Evolutionary conservation across 2,329 filamentous ascomycete genomes (phyloP).

Genomic region (Paraphaeosphaeria minitans): DNA sequence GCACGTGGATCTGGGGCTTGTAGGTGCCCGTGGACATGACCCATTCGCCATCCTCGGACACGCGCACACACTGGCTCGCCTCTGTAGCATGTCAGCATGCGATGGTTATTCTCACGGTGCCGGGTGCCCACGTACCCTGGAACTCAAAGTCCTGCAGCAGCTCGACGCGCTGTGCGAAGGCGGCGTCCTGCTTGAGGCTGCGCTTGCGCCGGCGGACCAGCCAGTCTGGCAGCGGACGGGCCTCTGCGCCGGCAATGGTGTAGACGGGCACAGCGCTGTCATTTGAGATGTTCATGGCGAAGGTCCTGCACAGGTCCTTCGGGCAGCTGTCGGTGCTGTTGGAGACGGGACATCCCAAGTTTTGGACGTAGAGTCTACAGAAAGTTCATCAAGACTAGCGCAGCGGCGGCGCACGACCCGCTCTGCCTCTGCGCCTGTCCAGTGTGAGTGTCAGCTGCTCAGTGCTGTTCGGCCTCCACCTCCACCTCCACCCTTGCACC

Average conservation of each 20-base stretch:
- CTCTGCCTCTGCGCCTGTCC: too few species aligned
- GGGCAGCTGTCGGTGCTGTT: too few species aligned
- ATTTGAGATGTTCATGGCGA: slow-evolving; percentile 78
- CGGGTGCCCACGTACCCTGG: too few species aligned
- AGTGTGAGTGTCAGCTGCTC: too few species aligned
- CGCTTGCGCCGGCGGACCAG: slow-evolving; percentile 81
- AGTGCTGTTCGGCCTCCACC: too few species aligned
- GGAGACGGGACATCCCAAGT: neutral
- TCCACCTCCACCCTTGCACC: too few species aligned
- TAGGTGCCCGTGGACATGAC: slow-evolving; percentile 60
- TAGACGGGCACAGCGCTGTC: slow-evolving; percentile 87
- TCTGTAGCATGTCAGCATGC: slow-evolving; percentile 62
- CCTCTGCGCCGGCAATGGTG: slow-evolving; percentile 89
- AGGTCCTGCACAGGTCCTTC: neutral
- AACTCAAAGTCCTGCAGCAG: slow-evolving; percentile 97
- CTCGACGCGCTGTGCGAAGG: slow-evolving; percentile 93
- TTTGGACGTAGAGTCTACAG: neutral
- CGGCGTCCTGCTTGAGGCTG: slow-evolving; percentile 87
- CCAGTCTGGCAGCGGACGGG: slow-evolving; percentile 92
- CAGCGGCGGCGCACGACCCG: too few species aligned
- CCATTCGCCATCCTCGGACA: slow-evolving; percentile 97
- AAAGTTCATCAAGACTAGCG: neutral
- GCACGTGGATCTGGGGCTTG: slow-evolving; percentile 89
- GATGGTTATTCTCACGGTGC: too few species aligned
- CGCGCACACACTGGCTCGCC: slow-evolving; percentile 85